phyloP scores from a whole-genome alignment of 495 filamentous ascomycete genomes.

The Penicillium bialowiezense region DNA sequence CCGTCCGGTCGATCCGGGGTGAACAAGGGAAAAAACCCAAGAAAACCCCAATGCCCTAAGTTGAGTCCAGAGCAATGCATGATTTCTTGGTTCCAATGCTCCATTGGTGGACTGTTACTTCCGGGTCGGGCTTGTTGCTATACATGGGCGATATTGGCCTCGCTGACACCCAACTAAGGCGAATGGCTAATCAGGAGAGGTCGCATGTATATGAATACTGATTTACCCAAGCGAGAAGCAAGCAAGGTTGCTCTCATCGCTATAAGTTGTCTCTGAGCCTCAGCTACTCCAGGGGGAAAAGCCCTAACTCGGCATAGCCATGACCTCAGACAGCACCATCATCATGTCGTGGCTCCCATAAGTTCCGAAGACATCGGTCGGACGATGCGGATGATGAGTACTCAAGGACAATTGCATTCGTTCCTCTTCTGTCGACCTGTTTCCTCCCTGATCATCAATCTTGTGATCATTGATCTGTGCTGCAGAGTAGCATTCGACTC shows the following conservation, averaged over 20 bases:
- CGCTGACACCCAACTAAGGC: too few relatives aligned
- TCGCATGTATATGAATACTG: too few relatives aligned
- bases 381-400: background rate
- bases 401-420: background rate
- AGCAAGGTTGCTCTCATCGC: too few relatives aligned
- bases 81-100: background rate
- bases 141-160: too few relatives aligned
- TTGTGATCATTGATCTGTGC: background rate
- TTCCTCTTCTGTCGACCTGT: background rate
- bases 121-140: constrained; percentile 9
- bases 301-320: constrained; percentile 13
- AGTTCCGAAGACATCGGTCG: constrained; percentile 18
- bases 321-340: constrained; percentile 30
- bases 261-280: too few relatives aligned
- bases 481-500: background rate
- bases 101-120: constrained; percentile 22
- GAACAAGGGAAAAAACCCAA: background rate
- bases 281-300: too few relatives aligned
- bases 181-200: too few relatives aligned
- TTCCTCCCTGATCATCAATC: constrained; percentile 2
- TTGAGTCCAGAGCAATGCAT: background rate
- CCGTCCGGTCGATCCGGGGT: constrained; percentile 30
- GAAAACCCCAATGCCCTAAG: too few relatives aligned
- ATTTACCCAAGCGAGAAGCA: too few relatives aligned
- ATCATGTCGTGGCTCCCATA: constrained; percentile 25